phyloP scores from a whole-genome alignment of 257 asterid species.

The Lycium barbarum region DNA sequence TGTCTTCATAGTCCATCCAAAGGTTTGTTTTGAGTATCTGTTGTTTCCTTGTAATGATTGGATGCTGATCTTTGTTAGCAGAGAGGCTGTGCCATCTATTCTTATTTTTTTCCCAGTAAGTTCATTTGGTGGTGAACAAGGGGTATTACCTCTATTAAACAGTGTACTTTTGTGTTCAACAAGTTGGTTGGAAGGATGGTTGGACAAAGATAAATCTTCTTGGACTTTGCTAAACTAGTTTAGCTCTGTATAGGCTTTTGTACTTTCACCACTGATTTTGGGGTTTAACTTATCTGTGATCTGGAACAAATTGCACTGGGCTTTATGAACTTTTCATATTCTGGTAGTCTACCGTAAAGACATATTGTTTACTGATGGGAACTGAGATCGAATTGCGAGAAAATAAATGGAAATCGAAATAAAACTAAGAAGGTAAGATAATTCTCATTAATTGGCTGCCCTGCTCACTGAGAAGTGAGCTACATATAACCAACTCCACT shows the following conservation, averaged over 20 bases:
- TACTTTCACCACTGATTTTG: not conserved
- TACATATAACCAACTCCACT: too few relatives aligned
- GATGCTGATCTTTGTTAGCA: not conserved
- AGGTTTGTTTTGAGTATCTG: not conserved
- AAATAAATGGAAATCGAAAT: too few relatives aligned
- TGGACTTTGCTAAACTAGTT: not conserved
- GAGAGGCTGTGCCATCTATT: too few relatives aligned
- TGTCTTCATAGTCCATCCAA: not conserved
- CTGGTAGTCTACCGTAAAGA: not conserved
- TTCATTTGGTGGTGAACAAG: too few relatives aligned
- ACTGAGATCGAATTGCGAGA: too few relatives aligned
- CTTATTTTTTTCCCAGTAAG: too few relatives aligned
- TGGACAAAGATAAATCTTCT: not conserved
- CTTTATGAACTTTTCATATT: not conserved
- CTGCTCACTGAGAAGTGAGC: too few relatives aligned
- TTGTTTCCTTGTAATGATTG: not conserved
- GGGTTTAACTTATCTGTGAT: not conserved
- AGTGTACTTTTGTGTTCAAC: too few relatives aligned
- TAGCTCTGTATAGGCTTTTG: not conserved
- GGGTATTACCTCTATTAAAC: too few relatives aligned
- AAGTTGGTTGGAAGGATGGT: not conserved
- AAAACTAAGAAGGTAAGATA: too few relatives aligned
- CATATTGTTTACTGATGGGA: not conserved
- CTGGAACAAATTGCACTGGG: not conserved
- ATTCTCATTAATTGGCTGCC: too few relatives aligned